Percentiles rank a stretch among this genome's conserved stretches.
Evolutionary conservation across 2,329 filamentous ascomycete species (phyloP).

Genomic region (Diaporthe australafricana): DNA sequence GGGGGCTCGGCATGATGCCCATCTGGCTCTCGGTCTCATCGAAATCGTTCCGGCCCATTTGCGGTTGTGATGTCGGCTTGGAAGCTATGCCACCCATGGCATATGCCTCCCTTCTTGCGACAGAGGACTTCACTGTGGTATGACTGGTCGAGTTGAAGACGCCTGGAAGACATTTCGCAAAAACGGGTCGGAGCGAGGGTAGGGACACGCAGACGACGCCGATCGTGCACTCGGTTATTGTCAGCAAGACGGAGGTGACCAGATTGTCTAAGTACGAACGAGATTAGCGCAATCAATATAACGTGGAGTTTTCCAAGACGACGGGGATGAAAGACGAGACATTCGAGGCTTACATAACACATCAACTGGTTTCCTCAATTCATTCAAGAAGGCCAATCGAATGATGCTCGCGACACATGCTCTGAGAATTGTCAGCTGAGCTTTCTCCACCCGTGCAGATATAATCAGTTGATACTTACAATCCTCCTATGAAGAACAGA

Average conservation of each 20-base stretch:
- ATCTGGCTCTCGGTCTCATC: not conserved
- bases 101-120: not conserved
- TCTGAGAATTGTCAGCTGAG: not conserved
- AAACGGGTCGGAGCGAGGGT: not conserved
- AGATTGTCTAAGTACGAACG: not conserved
- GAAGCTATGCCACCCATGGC: conserved; percentile 2
- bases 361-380: not conserved
- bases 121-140: not conserved
- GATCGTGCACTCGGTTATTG: conserved; percentile 12
- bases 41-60: not conserved
- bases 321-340: not conserved
- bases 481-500: conserved; percentile 1
- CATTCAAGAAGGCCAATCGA: not conserved
- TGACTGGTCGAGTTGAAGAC: conserved; percentile 4
- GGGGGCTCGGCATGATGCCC: not conserved
- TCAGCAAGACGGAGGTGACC: not conserved
- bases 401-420: conserved; percentile 5
- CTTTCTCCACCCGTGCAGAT: not conserved
- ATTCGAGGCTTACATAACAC: not conserved
- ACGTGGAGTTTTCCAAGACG: too few species aligned
- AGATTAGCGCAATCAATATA: not conserved
- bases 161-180: not conserved
- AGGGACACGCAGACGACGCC: conserved; percentile 13
- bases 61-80: not conserved
- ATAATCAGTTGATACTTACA: not conserved